A percentile compares a stretch with the other conserved stretches of the same genome.
These are phyloP conservation scores for Fusarium brachygibbosum DNA, from an alignment of 2,329 filamentous ascomycete genomes.

Conservation along the genomic window DNA sequence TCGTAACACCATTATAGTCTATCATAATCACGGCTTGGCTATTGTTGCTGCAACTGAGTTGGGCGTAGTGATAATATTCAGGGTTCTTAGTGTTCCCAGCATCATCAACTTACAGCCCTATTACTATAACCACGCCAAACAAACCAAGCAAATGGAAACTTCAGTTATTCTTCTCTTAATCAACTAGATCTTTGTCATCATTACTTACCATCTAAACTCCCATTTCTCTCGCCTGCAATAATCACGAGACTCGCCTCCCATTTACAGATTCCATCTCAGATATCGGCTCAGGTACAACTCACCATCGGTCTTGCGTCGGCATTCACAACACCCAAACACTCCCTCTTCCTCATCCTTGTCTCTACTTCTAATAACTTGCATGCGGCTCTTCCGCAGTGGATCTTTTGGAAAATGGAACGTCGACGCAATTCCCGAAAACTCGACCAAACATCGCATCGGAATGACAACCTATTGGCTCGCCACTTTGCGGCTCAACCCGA, in stretches of 20 bases:
- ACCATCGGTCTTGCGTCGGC: conserved; percentile 45
- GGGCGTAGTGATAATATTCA: not conserved
- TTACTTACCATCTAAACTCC: not conserved
- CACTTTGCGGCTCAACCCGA: conserved; percentile 40
- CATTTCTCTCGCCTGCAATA: conserved; percentile 2
- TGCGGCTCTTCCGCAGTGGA: conserved; percentile 48
- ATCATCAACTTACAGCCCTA: not conserved
- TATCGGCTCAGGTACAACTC: not conserved
- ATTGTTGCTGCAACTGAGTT: not conserved
- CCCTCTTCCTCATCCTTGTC: not conserved
- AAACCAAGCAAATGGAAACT: not conserved
- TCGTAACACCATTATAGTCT: not conserved
- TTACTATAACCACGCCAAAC: not conserved
- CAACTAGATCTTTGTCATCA: conserved; percentile 4
- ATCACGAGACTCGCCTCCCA: conserved; percentile 13
- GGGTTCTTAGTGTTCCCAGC: not conserved
- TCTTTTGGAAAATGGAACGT: conserved; percentile 35
- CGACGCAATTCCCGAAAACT: conserved; percentile 42
- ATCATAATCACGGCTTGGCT: not conserved
- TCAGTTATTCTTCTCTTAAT: not conserved
- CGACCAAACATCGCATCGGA: conserved; percentile 22
- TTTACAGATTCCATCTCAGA: conserved; percentile 33
- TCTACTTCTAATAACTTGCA: conserved; percentile 9
- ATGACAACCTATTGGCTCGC: conserved; percentile 33
- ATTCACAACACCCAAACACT: conserved; percentile 38